These are phyloP conservation scores for Lizonia empirigonia DNA, from an alignment of 2,329 filamentous ascomycete species.

Conservation along the genomic window DNA sequence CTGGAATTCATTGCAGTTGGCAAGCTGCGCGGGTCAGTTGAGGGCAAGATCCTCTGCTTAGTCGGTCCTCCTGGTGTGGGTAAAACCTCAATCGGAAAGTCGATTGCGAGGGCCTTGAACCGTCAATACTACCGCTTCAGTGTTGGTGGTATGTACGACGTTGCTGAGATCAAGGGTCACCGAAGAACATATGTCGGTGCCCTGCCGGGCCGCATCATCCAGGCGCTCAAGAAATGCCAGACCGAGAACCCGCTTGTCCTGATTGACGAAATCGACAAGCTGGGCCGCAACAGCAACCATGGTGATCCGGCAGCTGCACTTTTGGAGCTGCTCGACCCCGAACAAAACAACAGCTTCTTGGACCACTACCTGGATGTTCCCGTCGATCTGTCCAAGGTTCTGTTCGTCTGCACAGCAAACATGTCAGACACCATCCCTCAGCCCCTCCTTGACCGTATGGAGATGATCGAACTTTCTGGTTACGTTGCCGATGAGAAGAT, in stretches of 20 bases:
- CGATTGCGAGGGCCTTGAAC: conserved; percentile 91
- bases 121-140: conserved; percentile 98
- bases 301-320: conserved; percentile 94
- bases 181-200: conserved; percentile 95
- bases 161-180: conserved; percentile 98
- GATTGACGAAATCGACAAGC: conserved; percentile 98
- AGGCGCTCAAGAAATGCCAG: conserved; percentile 98
- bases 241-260: conserved; percentile 96
- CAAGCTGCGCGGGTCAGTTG: conserved; percentile 93
- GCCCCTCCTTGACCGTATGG: conserved; percentile 94
- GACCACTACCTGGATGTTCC: conserved; percentile 99
- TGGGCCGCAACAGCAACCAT: conserved; percentile 86
- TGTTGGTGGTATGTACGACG: conserved; percentile 93
- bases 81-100: conserved; percentile 99
- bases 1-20: conserved; percentile 98
- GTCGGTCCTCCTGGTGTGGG: conserved; percentile 97
- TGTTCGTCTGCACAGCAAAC: conserved; percentile 98
- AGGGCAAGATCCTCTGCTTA: conserved; percentile 97
- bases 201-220: conserved; percentile 93
- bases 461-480: conserved; percentile 92
- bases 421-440: conserved; percentile 98
- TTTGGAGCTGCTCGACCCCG: conserved; percentile 90
- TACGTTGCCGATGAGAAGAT: conserved; percentile 99
- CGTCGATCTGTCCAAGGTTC: conserved; percentile 93
- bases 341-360: conserved; percentile 96